Evolutionary conservation across 2,329 filamentous ascomycete species (phyloP).

Genomic region (Dothistroma pini): DNA sequence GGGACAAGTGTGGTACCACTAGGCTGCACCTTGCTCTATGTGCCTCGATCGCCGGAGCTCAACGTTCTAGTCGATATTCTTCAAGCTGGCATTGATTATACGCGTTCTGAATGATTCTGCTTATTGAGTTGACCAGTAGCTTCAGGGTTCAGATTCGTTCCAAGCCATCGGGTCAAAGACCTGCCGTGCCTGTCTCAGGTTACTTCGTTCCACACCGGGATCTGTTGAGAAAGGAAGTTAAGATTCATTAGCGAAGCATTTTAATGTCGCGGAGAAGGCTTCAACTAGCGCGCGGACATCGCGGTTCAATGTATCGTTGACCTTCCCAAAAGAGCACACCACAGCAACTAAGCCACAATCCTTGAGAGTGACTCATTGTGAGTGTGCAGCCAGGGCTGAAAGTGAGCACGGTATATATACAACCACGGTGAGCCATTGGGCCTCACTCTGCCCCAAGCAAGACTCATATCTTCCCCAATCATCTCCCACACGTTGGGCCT

Average conservation of each 20-base stretch:
- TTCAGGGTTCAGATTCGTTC: not conserved
- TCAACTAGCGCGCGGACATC: not conserved
- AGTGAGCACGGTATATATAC: not conserved
- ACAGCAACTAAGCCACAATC: not conserved
- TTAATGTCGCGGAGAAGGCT: not conserved
- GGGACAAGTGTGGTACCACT: slow-evolving; percentile 12
- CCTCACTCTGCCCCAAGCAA: not conserved
- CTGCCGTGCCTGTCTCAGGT: too few species aligned
- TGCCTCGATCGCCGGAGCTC: slow-evolving; percentile 11
- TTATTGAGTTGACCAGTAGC: not conserved
- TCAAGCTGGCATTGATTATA: slow-evolving; percentile 16
- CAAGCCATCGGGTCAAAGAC: too few species aligned
- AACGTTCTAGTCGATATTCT: slow-evolving; percentile 8
- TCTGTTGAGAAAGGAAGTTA: too few species aligned
- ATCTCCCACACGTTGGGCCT: not conserved
- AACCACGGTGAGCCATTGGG: not conserved
- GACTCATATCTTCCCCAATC: not conserved
- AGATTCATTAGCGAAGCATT: not conserved
- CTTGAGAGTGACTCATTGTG: not conserved
- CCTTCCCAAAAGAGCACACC: not conserved
- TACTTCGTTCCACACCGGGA: too few species aligned
- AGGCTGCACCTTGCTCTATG: slow-evolving; percentile 18
- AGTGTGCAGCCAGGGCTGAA: not conserved
- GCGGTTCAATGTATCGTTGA: not conserved
- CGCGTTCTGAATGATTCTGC: not conserved